Evolutionary conservation across 192 early-diverging fungal genomes (phyloP), one percentile per base, ranked within the genome.

Genomic region (Gryganskiella cystojenkinii): DNA sequence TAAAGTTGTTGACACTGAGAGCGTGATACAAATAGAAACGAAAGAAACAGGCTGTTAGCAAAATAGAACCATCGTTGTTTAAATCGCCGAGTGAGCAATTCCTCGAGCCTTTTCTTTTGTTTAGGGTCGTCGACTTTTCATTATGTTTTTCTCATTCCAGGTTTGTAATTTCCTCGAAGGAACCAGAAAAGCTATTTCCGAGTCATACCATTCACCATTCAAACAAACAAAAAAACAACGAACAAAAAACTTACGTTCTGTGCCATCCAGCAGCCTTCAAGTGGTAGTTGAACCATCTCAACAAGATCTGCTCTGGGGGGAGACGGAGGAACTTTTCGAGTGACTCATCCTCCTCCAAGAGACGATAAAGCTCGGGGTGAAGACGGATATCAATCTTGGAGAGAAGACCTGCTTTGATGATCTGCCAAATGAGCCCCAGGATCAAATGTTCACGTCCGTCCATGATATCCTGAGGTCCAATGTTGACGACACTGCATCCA

Each of bases 211-310:
- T 53, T 25, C 11, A 11, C 25, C 15, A 31, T 57, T 57, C 17
- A 33, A 37, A 25, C 33, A 33, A 17, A 1, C 33, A 57, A 57
- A 34, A 57, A 57, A 61, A n/a, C 22, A 30, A 45, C 34, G 57
- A 33, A 53, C 31, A 22, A 52, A 13, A 57, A 50, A 69, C 74
- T 64, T 84, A 87, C 86, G 89, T 84, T 31, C 94, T 85, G 45
- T 86, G 69, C 92, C 95, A 98, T 33, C 92, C 92, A 42, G 95
- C 95, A 57, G 94, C 94, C 61, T 95, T 96, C 69, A 99, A 80
- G 73, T 99, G 98, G 86, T 96, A 99, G 85, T 99, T 99, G 88
- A 98, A 96, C 98, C 98, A 99, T 64, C 98, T 85, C 80, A 99
- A 85, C 70, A 99, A 86, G 74, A 99, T 98, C 64, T 95, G 95